A percentile compares a stretch with the other conserved stretches of the same genome.
These are phyloP conservation scores for Passalora sequoiae DNA, from an alignment of 2,329 filamentous ascomycete species.

Conservation along the genomic window DNA sequence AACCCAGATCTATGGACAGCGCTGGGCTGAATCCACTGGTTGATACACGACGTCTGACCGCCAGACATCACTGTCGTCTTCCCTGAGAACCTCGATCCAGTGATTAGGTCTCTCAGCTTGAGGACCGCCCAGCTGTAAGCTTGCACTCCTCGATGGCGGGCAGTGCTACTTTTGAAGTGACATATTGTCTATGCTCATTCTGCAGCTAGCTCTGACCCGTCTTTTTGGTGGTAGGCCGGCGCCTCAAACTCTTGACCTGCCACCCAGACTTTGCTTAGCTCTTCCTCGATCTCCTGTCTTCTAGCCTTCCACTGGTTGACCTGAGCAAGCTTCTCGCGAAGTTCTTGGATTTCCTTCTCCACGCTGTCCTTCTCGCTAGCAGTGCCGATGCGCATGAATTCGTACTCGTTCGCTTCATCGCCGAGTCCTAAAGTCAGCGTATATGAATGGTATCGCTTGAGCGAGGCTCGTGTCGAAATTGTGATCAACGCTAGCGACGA, in stretches of 20 bases:
- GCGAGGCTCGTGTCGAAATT: slow-evolving; percentile 85
- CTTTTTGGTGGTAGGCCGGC: slow-evolving; percentile 21
- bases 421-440: slow-evolving; percentile 81
- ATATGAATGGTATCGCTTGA: slow-evolving; percentile 93
- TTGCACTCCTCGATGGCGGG: too few relatives aligned
- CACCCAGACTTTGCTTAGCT: slow-evolving; percentile 64
- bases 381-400: slow-evolving; percentile 88
- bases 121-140: too few relatives aligned
- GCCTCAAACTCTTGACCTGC: slow-evolving; percentile 34
- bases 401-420: slow-evolving; percentile 78
- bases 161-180: too few relatives aligned
- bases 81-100: too few relatives aligned
- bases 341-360: slow-evolving; percentile 81
- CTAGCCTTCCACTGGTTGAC: slow-evolving; percentile 80
- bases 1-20: too few relatives aligned
- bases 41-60: too few relatives aligned
- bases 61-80: too few relatives aligned
- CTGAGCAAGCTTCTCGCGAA: slow-evolving; percentile 71
- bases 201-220: too few relatives aligned
- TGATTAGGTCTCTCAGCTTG: too few relatives aligned
- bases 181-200: too few relatives aligned
- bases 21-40: too few relatives aligned
- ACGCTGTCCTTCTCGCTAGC: slow-evolving; percentile 89
- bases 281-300: slow-evolving; percentile 72
- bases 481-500: slow-evolving; percentile 89